Conservation (phyloP, 1,284 basidiomycete genomes). For the Ceratobasidium papillatum region DNA sequence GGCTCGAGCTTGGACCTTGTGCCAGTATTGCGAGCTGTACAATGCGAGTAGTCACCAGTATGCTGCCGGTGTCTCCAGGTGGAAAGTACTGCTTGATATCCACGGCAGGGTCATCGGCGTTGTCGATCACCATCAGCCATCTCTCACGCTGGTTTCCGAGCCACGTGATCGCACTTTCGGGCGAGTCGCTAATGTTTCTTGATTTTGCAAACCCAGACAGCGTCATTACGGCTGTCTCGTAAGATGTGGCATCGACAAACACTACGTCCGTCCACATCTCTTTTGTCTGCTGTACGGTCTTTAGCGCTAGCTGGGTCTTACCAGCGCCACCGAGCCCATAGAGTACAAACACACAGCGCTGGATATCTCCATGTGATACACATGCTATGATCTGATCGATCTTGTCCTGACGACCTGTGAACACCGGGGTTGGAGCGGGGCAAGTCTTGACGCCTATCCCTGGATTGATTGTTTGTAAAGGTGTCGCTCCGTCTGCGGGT, state of each 20-base stretch:
- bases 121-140: too few species aligned
- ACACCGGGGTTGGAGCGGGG: background rate
- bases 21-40: too few species aligned
- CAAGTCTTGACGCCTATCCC: background rate
- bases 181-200: background rate
- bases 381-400: background rate
- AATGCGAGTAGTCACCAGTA: too few species aligned
- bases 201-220: background rate
- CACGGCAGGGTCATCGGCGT: too few species aligned
- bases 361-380: background rate
- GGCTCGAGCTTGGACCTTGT: too few species aligned
- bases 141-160: background rate
- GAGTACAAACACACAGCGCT: background rate
- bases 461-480: too few species aligned
- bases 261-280: background rate
- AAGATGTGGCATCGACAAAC: conserved; percentile 26
- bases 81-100: too few species aligned
- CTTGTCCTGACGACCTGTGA: background rate
- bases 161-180: background rate
- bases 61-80: too few species aligned
- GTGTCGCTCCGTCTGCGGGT: background rate
- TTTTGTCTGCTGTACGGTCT: background rate
- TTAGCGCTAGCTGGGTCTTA: conserved; percentile 28
- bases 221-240: background rate
- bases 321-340: conserved; percentile 29